Evolutionary conservation across 495 filamentous ascomycete genomes (phyloP).

Genomic region (Hypomontagnella submonticulosa): DNA sequence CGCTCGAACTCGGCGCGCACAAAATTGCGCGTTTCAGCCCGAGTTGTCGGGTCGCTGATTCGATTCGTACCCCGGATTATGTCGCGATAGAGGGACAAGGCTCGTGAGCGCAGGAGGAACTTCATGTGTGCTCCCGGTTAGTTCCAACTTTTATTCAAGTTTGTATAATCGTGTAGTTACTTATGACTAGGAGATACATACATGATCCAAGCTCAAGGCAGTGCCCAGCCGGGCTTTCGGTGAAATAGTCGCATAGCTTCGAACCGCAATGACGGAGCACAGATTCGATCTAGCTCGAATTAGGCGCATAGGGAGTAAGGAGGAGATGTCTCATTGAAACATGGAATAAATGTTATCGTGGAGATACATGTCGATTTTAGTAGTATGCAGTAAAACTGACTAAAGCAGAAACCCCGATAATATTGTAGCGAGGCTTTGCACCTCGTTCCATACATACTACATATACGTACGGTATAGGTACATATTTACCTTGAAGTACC

Average conservation of each 20-base stretch:
- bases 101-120: slow-evolving; percentile 69
- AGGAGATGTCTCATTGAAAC: slow-evolving; percentile 11
- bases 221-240: slow-evolving; percentile 49
- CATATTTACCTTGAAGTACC: too few relatives aligned
- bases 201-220: slow-evolving; percentile 63
- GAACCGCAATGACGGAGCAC: slow-evolving; percentile 36
- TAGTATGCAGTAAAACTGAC: too few relatives aligned
- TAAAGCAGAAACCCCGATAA: too few relatives aligned
- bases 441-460: too few relatives aligned
- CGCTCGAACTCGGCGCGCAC: slow-evolving; percentile 82
- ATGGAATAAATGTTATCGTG: slow-evolving; percentile 2
- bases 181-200: slow-evolving; percentile 41
- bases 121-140: slow-evolving; percentile 43
- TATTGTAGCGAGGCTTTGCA: too few relatives aligned
- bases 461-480: background rate
- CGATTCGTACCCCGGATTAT: slow-evolving; percentile 63
- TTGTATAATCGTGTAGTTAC: slow-evolving; percentile 3
- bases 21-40: slow-evolving; percentile 74
- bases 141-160: background rate
- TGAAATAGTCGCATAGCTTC: slow-evolving; percentile 55
- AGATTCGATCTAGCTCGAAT: slow-evolving; percentile 18
- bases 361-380: too few relatives aligned
- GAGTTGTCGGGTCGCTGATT: slow-evolving; percentile 63
- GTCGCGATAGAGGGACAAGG: slow-evolving; percentile 67
- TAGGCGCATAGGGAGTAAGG: slow-evolving; percentile 23